A percentile compares a stretch with the other conserved stretches of the same genome.
Evolutionary conservation across 2,329 filamentous ascomycete genomes (phyloP).

Genomic region (Amauroascus verrucosus): DNA sequence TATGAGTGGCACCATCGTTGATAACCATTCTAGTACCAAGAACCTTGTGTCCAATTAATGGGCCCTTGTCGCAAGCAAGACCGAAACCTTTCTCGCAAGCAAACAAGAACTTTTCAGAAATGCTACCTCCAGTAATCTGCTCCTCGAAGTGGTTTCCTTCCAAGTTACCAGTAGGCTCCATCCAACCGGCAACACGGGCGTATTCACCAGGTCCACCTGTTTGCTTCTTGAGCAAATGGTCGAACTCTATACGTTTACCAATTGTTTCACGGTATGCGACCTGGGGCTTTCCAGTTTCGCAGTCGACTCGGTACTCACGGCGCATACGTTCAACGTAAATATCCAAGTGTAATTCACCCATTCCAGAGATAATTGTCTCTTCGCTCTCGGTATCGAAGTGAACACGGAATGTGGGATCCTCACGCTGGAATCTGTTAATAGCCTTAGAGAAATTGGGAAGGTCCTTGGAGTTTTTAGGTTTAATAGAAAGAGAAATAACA

Average conservation of each 20-base stretch:
- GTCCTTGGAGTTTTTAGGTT: constrained; percentile 86
- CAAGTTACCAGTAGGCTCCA: constrained; percentile 70
- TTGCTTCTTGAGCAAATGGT: constrained; percentile 91
- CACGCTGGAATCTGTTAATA: constrained; percentile 96
- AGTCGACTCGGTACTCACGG: constrained; percentile 93
- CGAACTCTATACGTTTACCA: constrained; percentile 67
- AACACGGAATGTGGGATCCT: constrained; percentile 95
- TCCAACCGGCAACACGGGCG: constrained; percentile 79
- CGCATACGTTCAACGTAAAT: constrained; percentile 97
- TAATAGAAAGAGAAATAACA: constrained; percentile 95
- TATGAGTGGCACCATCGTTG: constrained; percentile 93
- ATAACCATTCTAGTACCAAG: constrained; percentile 84
- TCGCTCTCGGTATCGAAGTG: constrained; percentile 85
- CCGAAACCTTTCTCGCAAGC: constrained; percentile 95
- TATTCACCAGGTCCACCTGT: constrained; percentile 92
- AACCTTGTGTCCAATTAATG: constrained; percentile 84
- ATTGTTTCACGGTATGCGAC: constrained; percentile 97
- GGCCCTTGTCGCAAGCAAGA: constrained; percentile 70
- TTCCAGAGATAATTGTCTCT: constrained; percentile 95
- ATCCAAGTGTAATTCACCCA: constrained; percentile 94
- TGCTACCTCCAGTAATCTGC: constrained; percentile 77
- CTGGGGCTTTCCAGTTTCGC: constrained; percentile 88
- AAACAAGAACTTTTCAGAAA: constrained; percentile 89
- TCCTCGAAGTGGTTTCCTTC: constrained; percentile 75
- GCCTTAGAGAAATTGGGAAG: constrained; percentile 93